Percentiles rank a stretch among this genome's conserved stretches.
Conservation (phyloP, 2,329 filamentous ascomycete species). For the Tolypocladium endophyticum region DNA sequence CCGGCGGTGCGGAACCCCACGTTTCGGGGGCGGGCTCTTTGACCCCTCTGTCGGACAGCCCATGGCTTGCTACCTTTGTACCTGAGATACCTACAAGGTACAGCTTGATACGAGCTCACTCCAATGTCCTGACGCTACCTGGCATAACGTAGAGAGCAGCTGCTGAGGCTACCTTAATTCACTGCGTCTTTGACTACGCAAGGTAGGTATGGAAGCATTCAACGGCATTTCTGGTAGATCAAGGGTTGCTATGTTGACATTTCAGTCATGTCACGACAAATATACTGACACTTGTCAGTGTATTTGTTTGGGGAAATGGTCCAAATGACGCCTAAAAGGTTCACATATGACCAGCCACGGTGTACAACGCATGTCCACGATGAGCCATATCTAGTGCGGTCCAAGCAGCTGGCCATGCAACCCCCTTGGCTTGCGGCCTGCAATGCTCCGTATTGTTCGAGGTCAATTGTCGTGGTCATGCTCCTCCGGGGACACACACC, state of each 20-base stretch:
- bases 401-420: neutral
- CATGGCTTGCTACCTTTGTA: too few species aligned
- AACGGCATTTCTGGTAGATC: neutral
- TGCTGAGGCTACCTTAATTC: neutral
- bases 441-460: neutral
- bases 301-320: neutral
- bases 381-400: neutral
- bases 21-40: neutral
- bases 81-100: too few species aligned
- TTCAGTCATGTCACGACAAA: neutral
- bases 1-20: neutral
- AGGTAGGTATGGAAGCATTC: neutral
- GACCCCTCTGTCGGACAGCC: neutral
- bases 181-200: neutral
- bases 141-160: too few species aligned
- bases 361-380: neutral
- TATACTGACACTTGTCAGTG: neutral
- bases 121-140: too few species aligned
- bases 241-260: neutral
- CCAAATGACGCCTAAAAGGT: neutral
- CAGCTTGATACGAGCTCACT: neutral
- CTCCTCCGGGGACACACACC: neutral
- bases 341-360: neutral
- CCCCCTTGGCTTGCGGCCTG: too few species aligned
- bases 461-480: neutral